These are phyloP conservation scores for Patellaria atrata DNA, from an alignment of 495 filamentous ascomycete genomes.

Conservation along the genomic window DNA sequence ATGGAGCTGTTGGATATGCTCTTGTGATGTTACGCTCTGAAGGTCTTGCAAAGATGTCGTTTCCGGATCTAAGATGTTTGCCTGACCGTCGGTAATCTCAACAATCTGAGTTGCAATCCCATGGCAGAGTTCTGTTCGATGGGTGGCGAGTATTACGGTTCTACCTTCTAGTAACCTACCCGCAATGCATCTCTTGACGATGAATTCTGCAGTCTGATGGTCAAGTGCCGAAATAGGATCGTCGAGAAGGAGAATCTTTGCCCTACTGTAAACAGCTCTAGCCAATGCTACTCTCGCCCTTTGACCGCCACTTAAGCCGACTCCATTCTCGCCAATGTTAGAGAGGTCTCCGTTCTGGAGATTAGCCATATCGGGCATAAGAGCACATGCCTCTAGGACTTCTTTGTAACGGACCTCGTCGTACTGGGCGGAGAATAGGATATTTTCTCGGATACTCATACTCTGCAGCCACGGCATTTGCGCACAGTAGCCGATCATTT, in stretches of 20 bases:
- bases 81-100: constrained; percentile 44
- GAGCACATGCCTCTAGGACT: constrained; percentile 27
- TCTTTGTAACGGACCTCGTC: constrained; percentile 44
- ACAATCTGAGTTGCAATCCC: constrained; percentile 53
- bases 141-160: constrained; percentile 59
- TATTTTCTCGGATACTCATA: constrained; percentile 79
- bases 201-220: constrained; percentile 60
- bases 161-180: constrained; percentile 49
- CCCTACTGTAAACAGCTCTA: constrained; percentile 27
- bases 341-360: constrained; percentile 29
- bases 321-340: constrained; percentile 29
- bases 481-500: constrained; percentile 66
- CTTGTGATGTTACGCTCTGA: constrained; percentile 7
- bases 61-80: constrained; percentile 32
- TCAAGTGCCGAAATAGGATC: constrained; percentile 36
- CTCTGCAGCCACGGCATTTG: constrained; percentile 85
- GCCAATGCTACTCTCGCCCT: constrained; percentile 28
- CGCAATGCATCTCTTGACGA: constrained; percentile 52
- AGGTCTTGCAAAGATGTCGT: constrained; percentile 18
- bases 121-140: constrained; percentile 55
- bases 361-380: constrained; percentile 25
- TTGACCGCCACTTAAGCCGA: constrained; percentile 29
- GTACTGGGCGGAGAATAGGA: constrained; percentile 59
- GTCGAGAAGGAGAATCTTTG: constrained; percentile 26
- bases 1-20: constrained; percentile 19